Conservation (phyloP, 768 basidiomycete species). For the Termitomyces bulborhizus region DNA sequence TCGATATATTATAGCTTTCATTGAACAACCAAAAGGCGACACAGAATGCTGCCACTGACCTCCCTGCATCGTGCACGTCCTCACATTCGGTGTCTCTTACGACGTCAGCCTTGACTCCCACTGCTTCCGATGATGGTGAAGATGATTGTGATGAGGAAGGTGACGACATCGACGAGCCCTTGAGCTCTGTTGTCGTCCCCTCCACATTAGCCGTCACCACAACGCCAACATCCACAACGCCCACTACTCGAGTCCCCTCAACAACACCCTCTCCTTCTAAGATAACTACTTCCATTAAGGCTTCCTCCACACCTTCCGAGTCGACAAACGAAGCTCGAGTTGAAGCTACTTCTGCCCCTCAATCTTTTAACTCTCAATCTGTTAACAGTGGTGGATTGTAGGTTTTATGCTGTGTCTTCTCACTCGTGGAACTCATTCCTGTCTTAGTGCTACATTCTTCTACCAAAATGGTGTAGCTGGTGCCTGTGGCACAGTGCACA, state of each 20-base stretch:
- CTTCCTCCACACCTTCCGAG: constrained; percentile 4
- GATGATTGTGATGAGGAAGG: constrained; percentile 24
- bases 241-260: constrained; percentile 8
- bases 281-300: constrained; percentile 13
- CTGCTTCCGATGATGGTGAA: constrained; percentile 27
- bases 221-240: constrained; percentile 5
- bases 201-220: constrained; percentile 13
- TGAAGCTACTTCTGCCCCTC: constrained; percentile 6
- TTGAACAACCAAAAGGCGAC: constrained; percentile 29
- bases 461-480: constrained; percentile 70
- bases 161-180: constrained; percentile 10
- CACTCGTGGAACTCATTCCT: background rate
- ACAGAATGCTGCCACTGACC: constrained; percentile 40
- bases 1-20: background rate
- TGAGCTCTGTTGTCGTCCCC: constrained; percentile 12
- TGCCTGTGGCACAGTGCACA: constrained; percentile 63
- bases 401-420: constrained; percentile 14
- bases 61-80: constrained; percentile 48
- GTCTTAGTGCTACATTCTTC: constrained; percentile 55
- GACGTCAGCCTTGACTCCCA: constrained; percentile 19
- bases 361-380: constrained; percentile 14
- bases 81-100: constrained; percentile 19
- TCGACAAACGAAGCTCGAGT: constrained; percentile 9
- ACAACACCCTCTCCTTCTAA: constrained; percentile 15
- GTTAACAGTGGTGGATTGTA: constrained; percentile 41